Evolutionary conservation across 805 yeast species (phyloP), one percentile per base, ranked within the genome.

Genomic region (Blastobotrys attinorum): DNA sequence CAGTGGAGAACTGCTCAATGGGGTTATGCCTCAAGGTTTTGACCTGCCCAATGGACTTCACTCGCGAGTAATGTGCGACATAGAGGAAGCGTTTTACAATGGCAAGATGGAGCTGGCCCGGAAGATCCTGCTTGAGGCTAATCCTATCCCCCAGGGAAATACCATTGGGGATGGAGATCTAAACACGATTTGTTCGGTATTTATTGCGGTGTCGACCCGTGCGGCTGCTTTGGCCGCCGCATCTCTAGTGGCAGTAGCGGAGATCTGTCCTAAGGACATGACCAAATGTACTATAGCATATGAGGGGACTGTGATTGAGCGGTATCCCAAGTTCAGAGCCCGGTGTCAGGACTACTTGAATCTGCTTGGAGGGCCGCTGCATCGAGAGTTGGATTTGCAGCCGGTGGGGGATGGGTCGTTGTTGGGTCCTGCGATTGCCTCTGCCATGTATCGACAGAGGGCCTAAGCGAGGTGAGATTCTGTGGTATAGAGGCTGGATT

Each of bases 201-300:
- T 58, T 39, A 38, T 36, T 27, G 48, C 56, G 21, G 63, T 62
- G 16, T 58, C 66, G 21, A 48, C 53, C 34, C 54, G 66, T 7
- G 58, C 64, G 8, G 60, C 64, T 4, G 63, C 65, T 8, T 36
- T 57, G 22, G 48, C 60, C 16, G 63, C 65, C 6, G 55, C 59
- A 3, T 49, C 54, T n/a, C 38, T 57, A 11, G 45, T 57, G 3
- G 58, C 57, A 3, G 42, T 60, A 31, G 57, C 61, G 37, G 47
- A 31, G 31, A 51, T 23, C 45, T 50, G 29, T 37, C 47, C 40
- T 31, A 40, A 39, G 23, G 47, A 47, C 41, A 22, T 41, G 18
- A 45, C 37, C n/a, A 47, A 35, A 35, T 44, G 55, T 23, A 46
- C 52, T 17, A 54, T 61, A 23, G 62, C 62, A 13, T 60, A 47